Percentiles rank a stretch among this genome's conserved stretches.
These are phyloP conservation scores for Tilletia caries DNA, from an alignment of 1,284 basidiomycete species.

Conservation along the genomic window DNA sequence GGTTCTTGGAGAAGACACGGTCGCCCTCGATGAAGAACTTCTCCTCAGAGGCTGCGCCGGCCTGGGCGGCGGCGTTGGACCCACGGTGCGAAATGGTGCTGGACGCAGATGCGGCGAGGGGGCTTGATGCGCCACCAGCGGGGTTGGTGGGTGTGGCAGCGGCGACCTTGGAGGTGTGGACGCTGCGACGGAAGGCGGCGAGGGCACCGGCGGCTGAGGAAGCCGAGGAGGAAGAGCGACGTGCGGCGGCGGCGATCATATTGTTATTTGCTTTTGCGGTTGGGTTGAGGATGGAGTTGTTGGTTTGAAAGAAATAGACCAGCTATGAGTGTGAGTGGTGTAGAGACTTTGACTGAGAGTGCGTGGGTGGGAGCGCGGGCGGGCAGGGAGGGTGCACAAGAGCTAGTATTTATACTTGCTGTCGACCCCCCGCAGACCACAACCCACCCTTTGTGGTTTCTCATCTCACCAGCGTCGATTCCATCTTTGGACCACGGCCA, in stretches of 20 bases:
- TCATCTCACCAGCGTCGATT: too few species aligned
- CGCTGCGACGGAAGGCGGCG: constrained; percentile 3
- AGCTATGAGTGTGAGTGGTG: background rate
- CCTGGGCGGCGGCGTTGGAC: constrained; percentile 7
- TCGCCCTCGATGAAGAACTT: constrained; percentile 13
- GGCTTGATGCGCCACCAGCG: constrained; percentile 3
- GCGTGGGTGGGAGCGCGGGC: background rate
- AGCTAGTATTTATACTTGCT: background rate
- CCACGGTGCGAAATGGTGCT: constrained; percentile 7
- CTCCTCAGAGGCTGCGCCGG: background rate
- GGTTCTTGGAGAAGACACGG: constrained; percentile 7
- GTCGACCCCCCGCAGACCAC: too few species aligned
- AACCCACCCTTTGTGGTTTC: too few species aligned
- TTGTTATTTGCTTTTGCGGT: background rate
- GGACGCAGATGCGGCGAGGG: background rate
- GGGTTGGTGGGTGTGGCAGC: background rate
- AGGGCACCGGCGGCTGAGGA: background rate
- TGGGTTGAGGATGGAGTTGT: background rate
- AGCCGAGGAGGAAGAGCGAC: constrained; percentile 9
- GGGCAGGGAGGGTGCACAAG: background rate
- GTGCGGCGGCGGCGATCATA: background rate
- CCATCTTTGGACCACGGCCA: too few species aligned
- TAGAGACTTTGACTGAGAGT: background rate
- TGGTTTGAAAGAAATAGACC: background rate
- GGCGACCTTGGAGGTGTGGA: constrained; percentile 8